A percentile compares a stretch with the other conserved stretches of the same genome.
Evolutionary conservation across 2,329 filamentous ascomycete genomes (phyloP).

Genomic region (Ophiostoma australiae): DNA sequence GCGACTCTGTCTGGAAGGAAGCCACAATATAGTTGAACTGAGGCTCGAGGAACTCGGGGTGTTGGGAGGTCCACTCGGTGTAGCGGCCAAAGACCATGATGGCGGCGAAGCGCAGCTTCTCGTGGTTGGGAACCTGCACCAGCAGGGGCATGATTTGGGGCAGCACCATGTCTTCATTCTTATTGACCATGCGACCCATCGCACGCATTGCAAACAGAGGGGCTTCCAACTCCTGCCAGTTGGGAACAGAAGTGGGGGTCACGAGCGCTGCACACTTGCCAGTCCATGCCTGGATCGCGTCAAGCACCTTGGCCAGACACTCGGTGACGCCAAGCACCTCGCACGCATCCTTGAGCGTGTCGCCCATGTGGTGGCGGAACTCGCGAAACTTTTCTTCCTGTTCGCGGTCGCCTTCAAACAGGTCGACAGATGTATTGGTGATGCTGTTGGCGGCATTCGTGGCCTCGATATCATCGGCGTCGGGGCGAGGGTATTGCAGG

Average conservation of each 20-base stretch:
- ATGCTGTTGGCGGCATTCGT: constrained; percentile 41
- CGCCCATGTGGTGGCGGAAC: constrained; percentile 95
- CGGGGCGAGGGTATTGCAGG: constrained; percentile 76
- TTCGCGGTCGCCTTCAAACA: constrained; percentile 94
- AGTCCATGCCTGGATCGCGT: constrained; percentile 84
- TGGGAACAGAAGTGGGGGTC: constrained; percentile 68
- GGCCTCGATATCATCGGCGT: constrained; percentile 63
- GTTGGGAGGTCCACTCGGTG: constrained; percentile 94
- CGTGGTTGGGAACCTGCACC: constrained; percentile 88
- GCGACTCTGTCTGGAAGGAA: constrained; percentile 82
- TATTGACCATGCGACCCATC: constrained; percentile 92
- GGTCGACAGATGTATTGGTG: constrained; percentile 44
- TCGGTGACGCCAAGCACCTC: constrained; percentile 92
- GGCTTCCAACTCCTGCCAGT: constrained; percentile 95
- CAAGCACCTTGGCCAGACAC: constrained; percentile 82
- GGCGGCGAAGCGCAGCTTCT: constrained; percentile 96
- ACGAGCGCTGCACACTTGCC: constrained; percentile 73
- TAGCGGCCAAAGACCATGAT: constrained; percentile 97
- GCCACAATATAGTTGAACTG: constrained; percentile 95
- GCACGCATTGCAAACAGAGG: constrained; percentile 92
- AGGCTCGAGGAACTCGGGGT: constrained; percentile 84
- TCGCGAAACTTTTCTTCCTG: constrained; percentile 95
- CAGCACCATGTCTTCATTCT: constrained; percentile 79
- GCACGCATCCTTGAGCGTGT: constrained; percentile 94
- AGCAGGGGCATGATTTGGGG: constrained; percentile 89